phyloP scores from a whole-genome alignment of 2,329 filamentous ascomycete genomes.

The Colletotrichum tamarilloi region DNA sequence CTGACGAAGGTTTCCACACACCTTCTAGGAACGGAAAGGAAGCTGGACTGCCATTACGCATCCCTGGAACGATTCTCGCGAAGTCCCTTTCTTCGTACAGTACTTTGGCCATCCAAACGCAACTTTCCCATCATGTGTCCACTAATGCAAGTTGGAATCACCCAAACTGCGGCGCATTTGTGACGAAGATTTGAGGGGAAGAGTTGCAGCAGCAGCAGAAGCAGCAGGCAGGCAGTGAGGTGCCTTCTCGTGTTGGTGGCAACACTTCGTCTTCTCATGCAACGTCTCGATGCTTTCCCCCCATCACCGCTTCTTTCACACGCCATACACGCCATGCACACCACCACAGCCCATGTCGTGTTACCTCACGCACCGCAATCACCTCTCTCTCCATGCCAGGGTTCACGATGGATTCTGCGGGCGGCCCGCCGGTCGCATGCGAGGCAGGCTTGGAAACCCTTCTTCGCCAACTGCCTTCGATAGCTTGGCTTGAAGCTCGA shows the following conservation, averaged over 20 bases:
- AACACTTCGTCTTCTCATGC: not conserved
- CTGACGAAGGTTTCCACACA: not conserved
- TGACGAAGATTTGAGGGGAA: slow-evolving; percentile 1
- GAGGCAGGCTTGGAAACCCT: slow-evolving; percentile 6
- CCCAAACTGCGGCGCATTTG: slow-evolving; percentile 13
- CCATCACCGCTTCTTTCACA: slow-evolving; percentile 12
- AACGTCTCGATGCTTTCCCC: not conserved
- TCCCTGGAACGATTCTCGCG: not conserved
- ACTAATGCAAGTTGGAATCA: slow-evolving; percentile 32
- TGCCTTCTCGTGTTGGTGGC: slow-evolving; percentile 17
- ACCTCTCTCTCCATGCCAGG: not conserved
- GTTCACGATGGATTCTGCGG: slow-evolving; percentile 3
- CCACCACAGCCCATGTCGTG: not conserved
- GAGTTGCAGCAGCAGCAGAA: not conserved
- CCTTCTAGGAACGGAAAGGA: not conserved
- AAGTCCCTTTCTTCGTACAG: slow-evolving; percentile 33
- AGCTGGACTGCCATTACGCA: not conserved
- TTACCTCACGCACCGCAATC: not conserved
- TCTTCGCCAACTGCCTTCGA: not conserved
- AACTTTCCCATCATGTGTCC: slow-evolving; percentile 15
- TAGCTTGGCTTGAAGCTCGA: not conserved
- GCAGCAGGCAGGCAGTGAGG: not conserved
- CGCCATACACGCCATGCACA: not conserved
- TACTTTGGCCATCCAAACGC: slow-evolving; percentile 29
- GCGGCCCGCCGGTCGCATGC: slow-evolving; percentile 27